phyloP scores from a whole-genome alignment of 306 rosid genomes.

The Malus sylvestris region DNA sequence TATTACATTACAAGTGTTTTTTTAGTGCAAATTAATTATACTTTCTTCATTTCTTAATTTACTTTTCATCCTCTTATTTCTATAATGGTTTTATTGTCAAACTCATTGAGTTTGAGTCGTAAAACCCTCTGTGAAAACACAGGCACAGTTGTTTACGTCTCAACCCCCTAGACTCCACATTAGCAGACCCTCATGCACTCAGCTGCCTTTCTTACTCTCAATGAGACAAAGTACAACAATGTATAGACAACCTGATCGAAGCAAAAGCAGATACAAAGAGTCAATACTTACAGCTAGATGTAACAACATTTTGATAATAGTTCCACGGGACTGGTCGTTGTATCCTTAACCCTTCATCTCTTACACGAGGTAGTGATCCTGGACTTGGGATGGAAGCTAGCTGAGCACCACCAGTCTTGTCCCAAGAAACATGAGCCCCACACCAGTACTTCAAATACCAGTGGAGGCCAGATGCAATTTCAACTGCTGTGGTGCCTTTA shows the following conservation, averaged over 20 bases:
- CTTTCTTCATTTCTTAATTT: background rate
- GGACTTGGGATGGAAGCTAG: slow-evolving; percentile 69
- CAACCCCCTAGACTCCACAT: background rate
- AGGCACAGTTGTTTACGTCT: background rate
- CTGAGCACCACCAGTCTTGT: slow-evolving; percentile 88
- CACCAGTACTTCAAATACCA: slow-evolving; percentile 96
- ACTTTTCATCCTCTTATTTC: background rate
- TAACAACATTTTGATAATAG: slow-evolving; percentile 94
- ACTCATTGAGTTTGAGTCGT: background rate
- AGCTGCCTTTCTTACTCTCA: background rate
- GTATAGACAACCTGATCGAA: background rate
- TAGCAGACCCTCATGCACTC: background rate
- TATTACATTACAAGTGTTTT: background rate
- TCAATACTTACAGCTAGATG: slow-evolving; percentile 81
- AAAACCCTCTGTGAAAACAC: background rate
- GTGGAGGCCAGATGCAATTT: slow-evolving; percentile 80
- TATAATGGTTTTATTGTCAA: background rate
- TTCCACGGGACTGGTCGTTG: slow-evolving; percentile 87
- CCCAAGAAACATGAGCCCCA: slow-evolving; percentile 88
- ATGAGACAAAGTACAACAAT: background rate
- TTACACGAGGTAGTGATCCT: slow-evolving; percentile 65
- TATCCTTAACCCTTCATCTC: slow-evolving; percentile 48
- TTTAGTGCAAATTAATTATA: background rate
- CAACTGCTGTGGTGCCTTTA: slow-evolving; percentile 80
- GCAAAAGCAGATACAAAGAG: slow-evolving; percentile 3